A percentile compares a stretch with the other conserved stretches of the same genome.
phyloP scores from a whole-genome alignment of 1,284 basidiomycete species.

The Erythrobasidium hasegawianum region DNA sequence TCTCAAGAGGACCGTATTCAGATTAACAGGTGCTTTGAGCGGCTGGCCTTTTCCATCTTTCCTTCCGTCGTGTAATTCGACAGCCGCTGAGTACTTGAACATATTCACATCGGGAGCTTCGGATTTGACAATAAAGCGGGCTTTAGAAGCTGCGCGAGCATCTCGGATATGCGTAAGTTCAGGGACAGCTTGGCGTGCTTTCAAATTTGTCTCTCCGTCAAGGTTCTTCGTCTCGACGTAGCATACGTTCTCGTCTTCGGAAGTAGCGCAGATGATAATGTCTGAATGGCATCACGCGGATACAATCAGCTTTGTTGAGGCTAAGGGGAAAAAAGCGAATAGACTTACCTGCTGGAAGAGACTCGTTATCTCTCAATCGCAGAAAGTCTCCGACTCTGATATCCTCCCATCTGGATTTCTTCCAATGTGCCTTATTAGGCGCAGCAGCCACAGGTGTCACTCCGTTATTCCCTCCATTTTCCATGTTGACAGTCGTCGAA shows the following conservation, averaged over 20 bases:
- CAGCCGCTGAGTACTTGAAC: constrained; percentile 84
- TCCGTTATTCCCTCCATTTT: neutral
- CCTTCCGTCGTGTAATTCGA: constrained; percentile 56
- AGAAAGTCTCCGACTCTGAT: constrained; percentile 91
- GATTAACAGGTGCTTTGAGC: constrained; percentile 65
- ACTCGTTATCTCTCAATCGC: constrained; percentile 80
- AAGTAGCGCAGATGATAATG: constrained; percentile 88
- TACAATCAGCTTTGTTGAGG: too few relatives aligned
- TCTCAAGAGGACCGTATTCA: constrained; percentile 77
- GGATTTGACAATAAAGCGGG: constrained; percentile 68
- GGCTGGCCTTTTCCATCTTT: constrained; percentile 48
- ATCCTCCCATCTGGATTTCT: constrained; percentile 82
- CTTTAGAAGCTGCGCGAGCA: constrained; percentile 55
- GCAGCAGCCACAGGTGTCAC: neutral
- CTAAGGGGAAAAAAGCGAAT: neutral
- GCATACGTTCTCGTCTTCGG: constrained; percentile 94
- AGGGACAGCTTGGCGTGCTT: constrained; percentile 78
- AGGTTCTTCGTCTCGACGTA: constrained; percentile 99
- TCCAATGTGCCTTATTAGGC: constrained; percentile 57
- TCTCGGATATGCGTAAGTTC: constrained; percentile 68
- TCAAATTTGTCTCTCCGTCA: constrained; percentile 98
- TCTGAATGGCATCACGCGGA: too few relatives aligned
- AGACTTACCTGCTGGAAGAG: constrained; percentile 68
- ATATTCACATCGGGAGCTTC: constrained; percentile 90
- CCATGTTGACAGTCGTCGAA: neutral